Evolutionary conservation across 768 basidiomycete species (phyloP).

Genomic region (Punctularia strigosozonata): DNA sequence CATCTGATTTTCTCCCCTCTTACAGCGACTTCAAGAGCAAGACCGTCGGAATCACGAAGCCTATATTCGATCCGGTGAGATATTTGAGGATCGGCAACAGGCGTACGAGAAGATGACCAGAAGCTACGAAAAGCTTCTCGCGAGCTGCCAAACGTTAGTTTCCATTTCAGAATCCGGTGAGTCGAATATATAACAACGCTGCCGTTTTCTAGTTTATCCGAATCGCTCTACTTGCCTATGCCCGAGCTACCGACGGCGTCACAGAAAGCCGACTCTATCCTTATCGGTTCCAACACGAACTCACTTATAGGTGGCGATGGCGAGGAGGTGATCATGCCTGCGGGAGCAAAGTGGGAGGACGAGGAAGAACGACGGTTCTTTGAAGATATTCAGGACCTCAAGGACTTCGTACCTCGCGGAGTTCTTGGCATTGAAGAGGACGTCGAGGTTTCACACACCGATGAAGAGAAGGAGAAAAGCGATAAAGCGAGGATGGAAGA

Average conservation of each 20-base stretch:
- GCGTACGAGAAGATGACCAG: slow-evolving; percentile 99
- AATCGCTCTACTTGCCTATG: slow-evolving; percentile 73
- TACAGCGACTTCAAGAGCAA: slow-evolving; percentile 88
- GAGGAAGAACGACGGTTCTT: slow-evolving; percentile 93
- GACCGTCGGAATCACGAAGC: slow-evolving; percentile 97
- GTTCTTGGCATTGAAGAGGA: slow-evolving; percentile 60
- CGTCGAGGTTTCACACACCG: slow-evolving; percentile 14
- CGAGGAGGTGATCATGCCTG: slow-evolving; percentile 36
- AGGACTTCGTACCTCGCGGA: slow-evolving; percentile 83
- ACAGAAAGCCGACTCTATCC: slow-evolving; percentile 72
- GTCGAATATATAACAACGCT: slow-evolving; percentile 6
- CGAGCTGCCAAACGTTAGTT: slow-evolving; percentile 77
- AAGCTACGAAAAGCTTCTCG: slow-evolving; percentile 82
- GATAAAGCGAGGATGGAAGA: slow-evolving; percentile 43
- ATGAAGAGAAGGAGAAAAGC: slow-evolving; percentile 12
- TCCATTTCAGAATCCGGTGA: neutral
- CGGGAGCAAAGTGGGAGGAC: slow-evolving; percentile 93
- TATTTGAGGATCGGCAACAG: slow-evolving; percentile 97
- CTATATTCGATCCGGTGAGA: slow-evolving; percentile 97
- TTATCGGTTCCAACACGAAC: slow-evolving; percentile 44
- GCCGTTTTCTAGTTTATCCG: slow-evolving; percentile 55
- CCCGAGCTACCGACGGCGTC: slow-evolving; percentile 77
- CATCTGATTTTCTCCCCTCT: too few relatives aligned
- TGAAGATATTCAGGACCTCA: slow-evolving; percentile 85
- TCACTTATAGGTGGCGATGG: slow-evolving; percentile 38